Percentiles rank a stretch among this genome's conserved stretches.
These are phyloP conservation scores for Monilinia laxa DNA, from an alignment of 2,329 filamentous ascomycete genomes.

Conservation along the genomic window DNA sequence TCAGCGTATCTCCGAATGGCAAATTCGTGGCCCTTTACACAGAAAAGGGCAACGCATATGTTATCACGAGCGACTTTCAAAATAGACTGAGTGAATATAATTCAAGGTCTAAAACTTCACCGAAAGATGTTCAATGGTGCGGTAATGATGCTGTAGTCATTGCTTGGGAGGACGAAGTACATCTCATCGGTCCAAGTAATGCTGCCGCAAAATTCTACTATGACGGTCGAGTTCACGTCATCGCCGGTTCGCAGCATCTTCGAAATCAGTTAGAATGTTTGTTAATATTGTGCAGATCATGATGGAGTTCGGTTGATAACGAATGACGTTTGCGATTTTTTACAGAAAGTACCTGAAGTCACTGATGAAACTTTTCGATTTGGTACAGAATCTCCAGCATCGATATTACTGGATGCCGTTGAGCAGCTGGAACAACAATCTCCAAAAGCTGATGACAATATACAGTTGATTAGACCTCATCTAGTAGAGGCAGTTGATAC, in stretches of 20 bases:
- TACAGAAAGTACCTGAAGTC: conserved; percentile 88
- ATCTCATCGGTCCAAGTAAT: conserved; percentile 83
- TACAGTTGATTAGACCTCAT: conserved; percentile 85
- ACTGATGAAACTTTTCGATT: conserved; percentile 87
- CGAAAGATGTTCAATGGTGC: conserved; percentile 92
- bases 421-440: conserved; percentile 90
- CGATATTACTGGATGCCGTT: conserved; percentile 89
- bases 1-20: conserved; percentile 87
- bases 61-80: conserved; percentile 94
- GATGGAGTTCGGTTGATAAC: conserved; percentile 91
- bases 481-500: conserved; percentile 91
- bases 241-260: conserved; percentile 63
- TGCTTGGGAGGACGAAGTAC: conserved; percentile 97
- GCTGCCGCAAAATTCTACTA: conserved; percentile 79
- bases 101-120: conserved; percentile 78
- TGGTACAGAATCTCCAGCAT: conserved; percentile 83
- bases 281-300: conserved; percentile 48
- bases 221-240: conserved; percentile 83
- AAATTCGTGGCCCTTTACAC: conserved; percentile 87
- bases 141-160: conserved; percentile 91
- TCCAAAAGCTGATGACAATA: conserved; percentile 95
- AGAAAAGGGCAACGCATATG: conserved; percentile 79
- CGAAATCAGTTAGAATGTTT: background rate
- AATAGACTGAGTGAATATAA: conserved; percentile 89
- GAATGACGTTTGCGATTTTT: conserved; percentile 92